Evolutionary conservation across 179 eudicot genomes (phyloP).

Genomic region (Beta macrorhiza): DNA sequence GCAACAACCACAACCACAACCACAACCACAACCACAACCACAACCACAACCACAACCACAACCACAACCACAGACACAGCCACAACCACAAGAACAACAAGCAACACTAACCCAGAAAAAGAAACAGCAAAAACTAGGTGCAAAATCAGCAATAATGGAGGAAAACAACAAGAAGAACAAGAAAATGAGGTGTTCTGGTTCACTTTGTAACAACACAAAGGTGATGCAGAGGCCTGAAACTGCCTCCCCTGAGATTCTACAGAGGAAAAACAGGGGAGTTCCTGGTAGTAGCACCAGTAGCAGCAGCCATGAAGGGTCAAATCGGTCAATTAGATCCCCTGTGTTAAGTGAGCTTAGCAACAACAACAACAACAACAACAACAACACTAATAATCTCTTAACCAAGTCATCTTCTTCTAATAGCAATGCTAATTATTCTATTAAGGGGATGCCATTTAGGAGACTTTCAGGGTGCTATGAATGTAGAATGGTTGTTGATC

Average conservation of each 20-base stretch:
- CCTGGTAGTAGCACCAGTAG: constrained; percentile 23
- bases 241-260: constrained; percentile 35
- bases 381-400: constrained; percentile 12
- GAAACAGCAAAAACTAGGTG: constrained; percentile 29
- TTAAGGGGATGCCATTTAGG: constrained; percentile 69
- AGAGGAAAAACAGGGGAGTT: constrained; percentile 34
- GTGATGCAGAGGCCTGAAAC: constrained; percentile 75
- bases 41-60: constrained; percentile 27
- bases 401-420: constrained; percentile 25
- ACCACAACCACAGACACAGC: constrained; percentile 28
- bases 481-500: constrained; percentile 89
- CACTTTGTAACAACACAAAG: constrained; percentile 85
- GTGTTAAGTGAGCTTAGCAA: constrained; percentile 32
- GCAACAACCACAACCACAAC: constrained; percentile 27
- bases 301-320: constrained; percentile 39
- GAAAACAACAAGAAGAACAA: constrained; percentile 52
- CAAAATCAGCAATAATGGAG: constrained; percentile 22
- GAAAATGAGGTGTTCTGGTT: constrained; percentile 80
- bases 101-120: constrained; percentile 24
- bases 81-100: constrained; percentile 21
- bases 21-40: constrained; percentile 24
- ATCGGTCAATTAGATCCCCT: constrained; percentile 42
- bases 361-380: neutral
- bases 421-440: constrained; percentile 23
- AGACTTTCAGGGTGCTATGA: constrained; percentile 90